Conservation (phyloP, 116 monocot species). For the Papilionanthe hybrid region DNA sequence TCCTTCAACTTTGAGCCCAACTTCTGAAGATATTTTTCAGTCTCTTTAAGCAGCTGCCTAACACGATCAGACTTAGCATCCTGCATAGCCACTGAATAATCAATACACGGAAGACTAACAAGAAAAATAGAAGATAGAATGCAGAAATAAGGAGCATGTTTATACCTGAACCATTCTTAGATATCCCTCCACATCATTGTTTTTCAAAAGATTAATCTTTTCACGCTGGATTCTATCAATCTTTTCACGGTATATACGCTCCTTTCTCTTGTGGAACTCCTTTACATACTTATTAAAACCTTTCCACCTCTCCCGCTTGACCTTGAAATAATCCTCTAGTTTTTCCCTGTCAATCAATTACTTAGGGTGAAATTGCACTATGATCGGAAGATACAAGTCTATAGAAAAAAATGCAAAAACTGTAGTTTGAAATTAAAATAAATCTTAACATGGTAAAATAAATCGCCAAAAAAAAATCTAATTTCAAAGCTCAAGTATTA, state of each 20-base stretch:
- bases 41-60: constrained; percentile 94
- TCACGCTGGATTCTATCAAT: constrained; percentile 96
- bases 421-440: neutral
- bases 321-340: constrained; percentile 91
- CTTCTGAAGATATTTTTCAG: constrained; percentile 97
- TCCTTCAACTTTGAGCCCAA: constrained; percentile 79
- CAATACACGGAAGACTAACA: constrained; percentile 13
- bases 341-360: constrained; percentile 55
- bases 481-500: neutral
- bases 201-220: constrained; percentile 97
- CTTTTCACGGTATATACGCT: constrained; percentile 85
- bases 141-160: constrained; percentile 6
- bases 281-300: constrained; percentile 79
- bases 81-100: constrained; percentile 27
- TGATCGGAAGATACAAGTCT: neutral
- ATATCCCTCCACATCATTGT: constrained; percentile 99
- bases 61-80: constrained; percentile 99
- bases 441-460: neutral
- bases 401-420: neutral
- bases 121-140: constrained; percentile 1
- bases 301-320: constrained; percentile 77
- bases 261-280: constrained; percentile 97
- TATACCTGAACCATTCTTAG: constrained; percentile 95
- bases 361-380: neutral
- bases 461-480: neutral